These are phyloP conservation scores for Hanseniaspora valbyensis DNA, from an alignment of 805 yeast genomes.

Conservation along the genomic window DNA sequence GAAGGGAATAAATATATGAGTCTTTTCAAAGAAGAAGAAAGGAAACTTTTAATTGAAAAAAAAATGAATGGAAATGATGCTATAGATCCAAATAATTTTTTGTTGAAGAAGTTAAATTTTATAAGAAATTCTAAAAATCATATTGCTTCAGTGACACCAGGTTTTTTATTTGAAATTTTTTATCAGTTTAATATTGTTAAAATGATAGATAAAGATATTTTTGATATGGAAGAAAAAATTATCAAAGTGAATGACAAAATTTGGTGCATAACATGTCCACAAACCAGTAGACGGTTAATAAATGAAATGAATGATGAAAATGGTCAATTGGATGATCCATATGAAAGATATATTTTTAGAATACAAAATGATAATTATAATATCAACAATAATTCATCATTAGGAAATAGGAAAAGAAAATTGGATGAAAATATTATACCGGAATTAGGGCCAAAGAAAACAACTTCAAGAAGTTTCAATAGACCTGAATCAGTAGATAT, in stretches of 20 bases:
- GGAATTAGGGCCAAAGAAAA: neutral
- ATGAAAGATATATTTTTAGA: neutral
- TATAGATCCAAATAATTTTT: slow-evolving; percentile 3
- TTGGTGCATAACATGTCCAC: slow-evolving; percentile 14
- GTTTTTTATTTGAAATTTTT: slow-evolving; percentile 8
- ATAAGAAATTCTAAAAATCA: slow-evolving; percentile 4
- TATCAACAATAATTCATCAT: neutral
- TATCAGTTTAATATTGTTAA: neutral
- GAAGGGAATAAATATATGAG: neutral
- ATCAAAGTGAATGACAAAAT: slow-evolving; percentile 2
- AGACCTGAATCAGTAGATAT: slow-evolving; percentile 11
- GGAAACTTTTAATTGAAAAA: neutral
- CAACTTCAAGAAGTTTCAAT: neutral
- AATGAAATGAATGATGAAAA: neutral
- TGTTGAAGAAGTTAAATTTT: slow-evolving; percentile 10
- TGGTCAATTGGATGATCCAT: neutral
- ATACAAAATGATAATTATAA: neutral
- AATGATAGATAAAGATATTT: too few relatives aligned
- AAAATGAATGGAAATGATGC: neutral
- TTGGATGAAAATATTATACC: neutral
- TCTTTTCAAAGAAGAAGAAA: slow-evolving; percentile 8
- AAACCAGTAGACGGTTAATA: neutral
- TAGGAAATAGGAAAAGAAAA: neutral
- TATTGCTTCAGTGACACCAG: slow-evolving; percentile 12
- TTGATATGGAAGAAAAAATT: neutral